Base-by-base conservation (phyloP, 2,329 filamentous ascomycete genomes). In the Trichoderma simmonsii region DNA sequence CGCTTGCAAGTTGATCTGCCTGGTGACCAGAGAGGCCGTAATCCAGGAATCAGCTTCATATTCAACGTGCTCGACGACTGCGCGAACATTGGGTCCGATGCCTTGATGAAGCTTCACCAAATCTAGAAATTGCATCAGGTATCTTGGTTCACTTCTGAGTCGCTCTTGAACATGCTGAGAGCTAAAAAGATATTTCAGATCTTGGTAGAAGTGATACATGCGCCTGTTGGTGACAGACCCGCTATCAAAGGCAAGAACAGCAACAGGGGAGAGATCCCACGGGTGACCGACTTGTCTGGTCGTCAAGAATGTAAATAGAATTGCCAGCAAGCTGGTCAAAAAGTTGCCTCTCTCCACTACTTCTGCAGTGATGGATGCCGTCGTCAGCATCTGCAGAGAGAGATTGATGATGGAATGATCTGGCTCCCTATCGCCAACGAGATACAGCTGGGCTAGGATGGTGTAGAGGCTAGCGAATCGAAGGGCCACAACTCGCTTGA, bases 1-100 rank as follows among this genome's bases (percentile, higher is more conserved):
- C 78, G 95, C 97, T 48, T 98, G 88, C 69, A 93, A 90, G 79
- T 98, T 98, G 80, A 99, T 95, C 80, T 99, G 95, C 65, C 95
- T 89, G 64, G 96, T 98, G 72, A 99, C 93, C 65, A 98, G 87
- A 7, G 95, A 97, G 4, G 96, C 95, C 72, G 93, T 97, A 68
- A 99, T 98, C 96, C 96, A 99, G 24, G 94, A 93, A 82, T 99
- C 97, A 2, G 95, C 97, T 82, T 99, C 96, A 79, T 98, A 99
- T 81, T 99, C 97, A 36, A 99, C 93, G 80, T 99, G 96, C 78
- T 98, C 96, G 18, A 95, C 94, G 26, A 98, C 89, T 3, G 95
- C 96, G 73, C 97, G 78, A 30, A 95, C 87, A 77, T 98, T 99
- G 1, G 96, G 96, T 77, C 95, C 98, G 71, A 99, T 98, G 32